Evolutionary conservation across 371 early-diverging fungal genomes (phyloP).

Genomic region (Entomophthora muscae): DNA sequence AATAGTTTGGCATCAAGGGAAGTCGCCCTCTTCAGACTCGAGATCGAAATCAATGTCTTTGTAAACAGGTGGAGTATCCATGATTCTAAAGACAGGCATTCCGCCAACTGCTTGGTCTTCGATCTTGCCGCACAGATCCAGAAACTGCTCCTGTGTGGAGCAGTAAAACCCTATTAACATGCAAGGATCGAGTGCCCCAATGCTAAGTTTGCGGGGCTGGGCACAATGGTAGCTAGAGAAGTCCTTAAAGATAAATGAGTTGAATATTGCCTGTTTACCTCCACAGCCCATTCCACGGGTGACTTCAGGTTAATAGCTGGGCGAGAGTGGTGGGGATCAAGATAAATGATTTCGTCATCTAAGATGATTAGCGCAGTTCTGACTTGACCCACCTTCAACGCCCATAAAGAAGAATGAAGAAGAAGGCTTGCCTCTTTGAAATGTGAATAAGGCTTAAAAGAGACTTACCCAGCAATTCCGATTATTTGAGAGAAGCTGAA

Average conservation of each 20-base stretch:
- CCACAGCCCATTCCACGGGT: slow-evolving; percentile 25
- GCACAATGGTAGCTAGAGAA: slow-evolving; percentile 67
- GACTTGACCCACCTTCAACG: slow-evolving; percentile 33
- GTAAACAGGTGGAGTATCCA: background rate
- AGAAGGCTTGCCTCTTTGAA: slow-evolving; percentile 66
- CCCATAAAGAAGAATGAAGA: slow-evolving; percentile 88
- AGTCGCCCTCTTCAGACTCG: background rate
- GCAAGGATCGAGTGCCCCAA: slow-evolving; percentile 73
- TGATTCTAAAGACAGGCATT: background rate
- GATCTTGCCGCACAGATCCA: slow-evolving; percentile 33
- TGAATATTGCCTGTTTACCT: slow-evolving; percentile 14
- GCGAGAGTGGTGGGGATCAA: slow-evolving; percentile 86
- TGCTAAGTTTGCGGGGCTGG: slow-evolving; percentile 44
- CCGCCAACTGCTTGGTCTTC: slow-evolving; percentile 11
- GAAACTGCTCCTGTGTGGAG: slow-evolving; percentile 35
- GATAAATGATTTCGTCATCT: slow-evolving; percentile 64
- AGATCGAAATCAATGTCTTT: slow-evolving; percentile 1
- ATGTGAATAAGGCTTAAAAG: slow-evolving; percentile 2
- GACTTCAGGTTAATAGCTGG: slow-evolving; percentile 36
- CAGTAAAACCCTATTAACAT: slow-evolving; percentile 86
- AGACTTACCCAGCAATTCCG: slow-evolving; percentile 72
- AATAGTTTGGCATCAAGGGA: no score
- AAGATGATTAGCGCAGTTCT: slow-evolving; percentile 6
- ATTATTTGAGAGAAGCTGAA: slow-evolving; percentile 61
- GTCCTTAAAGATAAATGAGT: slow-evolving; percentile 22